A percentile compares a stretch with the other conserved stretches of the same genome.
Conservation (phyloP, 2,329 filamentous ascomycete genomes). For the Sporothrix luriei region DNA sequence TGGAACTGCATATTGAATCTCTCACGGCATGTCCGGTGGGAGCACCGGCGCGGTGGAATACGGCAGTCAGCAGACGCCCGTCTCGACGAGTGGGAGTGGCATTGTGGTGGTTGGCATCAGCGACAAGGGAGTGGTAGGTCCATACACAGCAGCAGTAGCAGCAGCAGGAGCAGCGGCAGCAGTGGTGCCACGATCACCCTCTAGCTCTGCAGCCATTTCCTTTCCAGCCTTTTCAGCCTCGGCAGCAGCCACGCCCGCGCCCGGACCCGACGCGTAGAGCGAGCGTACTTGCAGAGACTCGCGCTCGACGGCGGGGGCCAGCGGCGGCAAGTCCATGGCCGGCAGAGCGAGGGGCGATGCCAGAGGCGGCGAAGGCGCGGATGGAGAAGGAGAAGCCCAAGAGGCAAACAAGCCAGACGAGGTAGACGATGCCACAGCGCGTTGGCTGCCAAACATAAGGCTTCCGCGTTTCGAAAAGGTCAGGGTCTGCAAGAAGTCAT, state of each 20-base stretch:
- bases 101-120: slow-evolving; percentile 12
- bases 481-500: slow-evolving; percentile 59
- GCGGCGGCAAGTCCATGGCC: slow-evolving; percentile 41
- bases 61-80: slow-evolving; percentile 31
- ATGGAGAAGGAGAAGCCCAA: background rate
- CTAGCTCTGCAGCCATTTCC: slow-evolving; percentile 56
- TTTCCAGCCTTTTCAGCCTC: slow-evolving; percentile 54
- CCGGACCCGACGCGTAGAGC: slow-evolving; percentile 57
- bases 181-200: slow-evolving; percentile 43
- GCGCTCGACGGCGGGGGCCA: slow-evolving; percentile 60
- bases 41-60: slow-evolving; percentile 11
- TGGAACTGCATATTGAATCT: slow-evolving; percentile 10
- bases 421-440: slow-evolving; percentile 35
- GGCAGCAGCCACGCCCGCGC: slow-evolving; percentile 38
- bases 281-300: slow-evolving; percentile 70
- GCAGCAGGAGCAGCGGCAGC: background rate
- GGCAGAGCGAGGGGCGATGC: slow-evolving; percentile 32
- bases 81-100: slow-evolving; percentile 24
- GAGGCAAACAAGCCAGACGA: slow-evolving; percentile 11
- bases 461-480: slow-evolving; percentile 66
- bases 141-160: slow-evolving; percentile 23
- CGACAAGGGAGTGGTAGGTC: slow-evolving; percentile 8
- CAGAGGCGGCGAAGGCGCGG: slow-evolving; percentile 26
- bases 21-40: slow-evolving; percentile 1
- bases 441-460: slow-evolving; percentile 61